Base-by-base conservation (phyloP, 2,329 filamentous ascomycete species). In the Aschersonia sp. region DNA sequence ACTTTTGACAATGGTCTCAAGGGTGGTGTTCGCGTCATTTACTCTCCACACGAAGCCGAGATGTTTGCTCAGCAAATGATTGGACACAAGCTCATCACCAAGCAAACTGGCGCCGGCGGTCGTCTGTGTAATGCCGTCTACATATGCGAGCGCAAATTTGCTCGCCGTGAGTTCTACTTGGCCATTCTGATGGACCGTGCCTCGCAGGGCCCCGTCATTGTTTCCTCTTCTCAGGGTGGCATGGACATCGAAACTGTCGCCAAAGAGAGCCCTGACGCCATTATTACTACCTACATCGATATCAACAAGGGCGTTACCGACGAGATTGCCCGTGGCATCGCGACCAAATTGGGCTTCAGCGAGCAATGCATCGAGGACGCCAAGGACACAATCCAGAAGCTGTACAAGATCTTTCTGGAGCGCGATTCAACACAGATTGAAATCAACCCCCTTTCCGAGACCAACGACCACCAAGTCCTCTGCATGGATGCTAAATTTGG, bases 1-100 rank as follows among this genome's bases (percentile, higher is more conserved):
- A 83, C 81, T 59, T 98, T 98, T 65, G 88, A 95, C 73, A 97
- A 96, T 70, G 92, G 92, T 60, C 83, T 98, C 66, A 98, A 98
- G 78, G 92, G 92, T 62, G 92, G 92, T 74, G 92, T 98, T 59
- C 83, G 92, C 60, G 89, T 98, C 62, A 94, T 98, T 71, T 98
- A 97, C 80, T 97, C 90, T 75, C 87, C 92, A 51, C 89, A 88
- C 60, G 80, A 84, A 76, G 92, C 92, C 63, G 85, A 87, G 76
- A 95, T 97, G 81, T 95, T 98, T 66, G 90, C 92, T 58, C 79
- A 90, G 59, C 89, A 98, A 76, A 98, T 98, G 92, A 97, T 98
- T 70, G 92, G 92, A 64, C 90, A 98, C 75, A 96, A 96, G 73
- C 87, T 98, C 70, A 80, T 98, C 71, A 98, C 92, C 69, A 98